Conservation (phyloP, 495 filamentous ascomycete genomes). For the Venustampulla echinocandica region DNA sequence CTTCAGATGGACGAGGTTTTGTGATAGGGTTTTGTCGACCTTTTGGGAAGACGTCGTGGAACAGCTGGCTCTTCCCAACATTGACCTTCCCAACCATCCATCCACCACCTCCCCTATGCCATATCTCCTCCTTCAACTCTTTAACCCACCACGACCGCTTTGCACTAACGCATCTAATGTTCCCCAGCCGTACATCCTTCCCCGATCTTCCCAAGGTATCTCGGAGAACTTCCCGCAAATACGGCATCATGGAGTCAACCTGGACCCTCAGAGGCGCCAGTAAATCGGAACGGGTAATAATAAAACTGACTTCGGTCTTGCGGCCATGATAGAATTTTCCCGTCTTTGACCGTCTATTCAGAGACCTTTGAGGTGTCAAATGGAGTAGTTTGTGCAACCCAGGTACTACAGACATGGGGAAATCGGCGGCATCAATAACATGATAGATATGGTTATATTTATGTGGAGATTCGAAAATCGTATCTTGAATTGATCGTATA, state of each 20-base stretch:
- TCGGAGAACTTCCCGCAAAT: slow-evolving; percentile 63
- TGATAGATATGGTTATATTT: slow-evolving; percentile 91
- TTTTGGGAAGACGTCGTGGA: slow-evolving; percentile 78
- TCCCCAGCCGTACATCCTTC: slow-evolving; percentile 63
- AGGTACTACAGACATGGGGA: slow-evolving; percentile 82
- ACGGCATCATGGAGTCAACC: slow-evolving; percentile 76
- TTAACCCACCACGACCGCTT: slow-evolving; percentile 83
- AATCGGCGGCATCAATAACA: slow-evolving; percentile 95
- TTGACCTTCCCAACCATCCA: slow-evolving; percentile 99
- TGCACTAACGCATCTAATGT: slow-evolving; percentile 75
- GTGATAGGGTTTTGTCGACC: slow-evolving; percentile 37
- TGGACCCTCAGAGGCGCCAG: slow-evolving; percentile 71
- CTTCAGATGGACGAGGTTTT: slow-evolving; percentile 1
- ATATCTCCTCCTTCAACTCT: slow-evolving; percentile 75
- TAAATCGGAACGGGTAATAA: slow-evolving; percentile 84
- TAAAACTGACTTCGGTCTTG: slow-evolving; percentile 67
- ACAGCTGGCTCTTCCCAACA: slow-evolving; percentile 90
- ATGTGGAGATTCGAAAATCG: slow-evolving; percentile 77
- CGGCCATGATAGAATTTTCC: slow-evolving; percentile 53
- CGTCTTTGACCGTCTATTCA: slow-evolving; percentile 61
- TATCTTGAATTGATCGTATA: slow-evolving; percentile 65
- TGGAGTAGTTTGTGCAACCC: slow-evolving; percentile 45
- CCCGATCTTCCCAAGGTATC: slow-evolving; percentile 54
- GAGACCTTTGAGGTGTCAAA: slow-evolving; percentile 56
- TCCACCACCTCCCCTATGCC: slow-evolving; percentile 68